Percentiles rank a stretch among this genome's conserved stretches.
phyloP scores from a whole-genome alignment of 257 asterid genomes.

The Agastache rugosa region DNA sequence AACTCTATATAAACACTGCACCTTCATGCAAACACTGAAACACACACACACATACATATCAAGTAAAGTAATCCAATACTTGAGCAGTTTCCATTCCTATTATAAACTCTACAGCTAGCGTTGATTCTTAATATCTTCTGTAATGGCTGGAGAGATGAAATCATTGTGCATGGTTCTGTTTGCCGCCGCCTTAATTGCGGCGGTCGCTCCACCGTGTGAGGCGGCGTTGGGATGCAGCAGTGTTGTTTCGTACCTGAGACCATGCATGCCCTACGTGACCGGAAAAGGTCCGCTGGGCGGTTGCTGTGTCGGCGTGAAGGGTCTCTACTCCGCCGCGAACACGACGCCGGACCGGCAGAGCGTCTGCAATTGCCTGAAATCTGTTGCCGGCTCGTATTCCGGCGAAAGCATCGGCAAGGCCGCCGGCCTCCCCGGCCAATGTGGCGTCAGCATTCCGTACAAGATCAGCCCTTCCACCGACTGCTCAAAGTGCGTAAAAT shows the following conservation, averaged over 20 bases:
- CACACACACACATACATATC: not conserved
- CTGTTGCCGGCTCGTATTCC: not conserved
- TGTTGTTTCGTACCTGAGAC: not conserved
- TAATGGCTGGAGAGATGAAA: constrained; percentile 15
- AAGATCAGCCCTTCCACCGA: constrained; percentile 24
- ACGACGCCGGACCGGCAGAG: constrained; percentile 36
- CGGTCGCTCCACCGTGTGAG: constrained; percentile 23
- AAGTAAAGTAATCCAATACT: not conserved
- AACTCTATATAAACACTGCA: not conserved
- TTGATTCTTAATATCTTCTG: not conserved
- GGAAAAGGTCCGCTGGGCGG: not conserved
- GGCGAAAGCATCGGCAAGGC: not conserved
- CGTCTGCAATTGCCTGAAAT: constrained; percentile 12
- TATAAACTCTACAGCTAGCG: too few species aligned
- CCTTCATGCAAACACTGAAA: not conserved
- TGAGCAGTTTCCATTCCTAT: not conserved
- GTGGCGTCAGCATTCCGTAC: constrained; percentile 23
- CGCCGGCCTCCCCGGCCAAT: constrained; percentile 10
- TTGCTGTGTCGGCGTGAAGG: constrained; percentile 42
- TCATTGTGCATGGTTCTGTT: constrained; percentile 13
- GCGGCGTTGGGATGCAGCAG: constrained; percentile 34
- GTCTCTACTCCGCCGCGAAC: constrained; percentile 20
- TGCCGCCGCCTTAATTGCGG: not conserved
- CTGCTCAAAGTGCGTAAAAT: not conserved
- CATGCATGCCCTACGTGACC: constrained; percentile 35